Evolutionary conservation across 2,329 filamentous ascomycete species (phyloP), one percentile per base, ranked within the genome.

Genomic region (Ilyonectria sp.): DNA sequence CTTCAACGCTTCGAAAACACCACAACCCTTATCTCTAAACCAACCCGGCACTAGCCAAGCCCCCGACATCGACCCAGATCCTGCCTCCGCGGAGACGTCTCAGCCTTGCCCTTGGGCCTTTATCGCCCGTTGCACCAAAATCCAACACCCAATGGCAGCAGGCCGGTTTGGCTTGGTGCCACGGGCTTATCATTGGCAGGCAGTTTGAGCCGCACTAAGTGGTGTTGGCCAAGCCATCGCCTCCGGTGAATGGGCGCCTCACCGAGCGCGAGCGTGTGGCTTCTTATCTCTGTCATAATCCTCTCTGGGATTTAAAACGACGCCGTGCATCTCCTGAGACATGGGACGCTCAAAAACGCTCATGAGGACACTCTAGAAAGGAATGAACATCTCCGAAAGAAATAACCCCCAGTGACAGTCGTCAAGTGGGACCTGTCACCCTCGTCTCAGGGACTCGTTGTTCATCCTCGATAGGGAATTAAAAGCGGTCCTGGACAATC

Each of bases 261-360:
- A 57, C 67, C 43, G 53, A 62, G 52, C 50, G 65, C 40, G 64
- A 62, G 53, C 26, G 17, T 52, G 63, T 64, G 44, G 66, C 55
- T 55, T 50, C 74, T 75, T 75, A 75, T 75, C 74, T 75, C 61
- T 63, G 54, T 50, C 70, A 69, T 69, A 26, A 26, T 63, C 54
- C 58, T 53, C 52, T 37, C 54, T 15, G 65, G 63, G 53, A 60
- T 49, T 49, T 52, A 21, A 55, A 37, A 55, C 61, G 23, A 40
- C 40, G 40, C 52, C 19, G 37, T 66, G 59, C 54, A 66, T 67
- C 69, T 55, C 59, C 49, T 64, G 64, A 69, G 63, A 68, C 62
- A 59, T 64, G 56, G 49, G 35, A 67, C 37, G 46, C 35, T 46
- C 49, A 33, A 64, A 59, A 59, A 62, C 52, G 46, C 58, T 61